phyloP scores from a whole-genome alignment of 768 basidiomycete species.

The Strobilomyces dryophilus region DNA sequence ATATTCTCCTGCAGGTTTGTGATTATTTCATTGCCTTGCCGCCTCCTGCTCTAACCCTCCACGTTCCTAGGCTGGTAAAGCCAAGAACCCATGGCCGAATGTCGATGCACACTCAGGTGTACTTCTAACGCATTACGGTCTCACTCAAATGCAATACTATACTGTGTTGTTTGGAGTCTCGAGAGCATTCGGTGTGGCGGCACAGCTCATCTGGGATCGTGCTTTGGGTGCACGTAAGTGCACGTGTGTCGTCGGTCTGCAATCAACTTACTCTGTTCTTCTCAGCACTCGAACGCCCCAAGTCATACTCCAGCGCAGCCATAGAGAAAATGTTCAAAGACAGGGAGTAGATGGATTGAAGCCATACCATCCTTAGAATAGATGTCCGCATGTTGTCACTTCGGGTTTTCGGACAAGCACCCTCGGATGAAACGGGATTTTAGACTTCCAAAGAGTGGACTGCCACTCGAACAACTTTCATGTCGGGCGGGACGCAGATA shows the following conservation, averaged over 20 bases:
- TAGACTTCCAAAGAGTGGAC: too few species aligned
- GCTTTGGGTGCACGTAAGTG: slow-evolving; percentile 84
- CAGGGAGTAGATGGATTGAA: slow-evolving; percentile 10
- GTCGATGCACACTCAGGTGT: slow-evolving; percentile 97
- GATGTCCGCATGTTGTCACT: too few species aligned
- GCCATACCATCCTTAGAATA: background rate
- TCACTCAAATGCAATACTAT: slow-evolving; percentile 92
- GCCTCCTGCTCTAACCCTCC: background rate
- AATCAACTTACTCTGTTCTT: background rate
- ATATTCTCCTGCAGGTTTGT: slow-evolving; percentile 77
- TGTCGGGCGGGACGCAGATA: background rate
- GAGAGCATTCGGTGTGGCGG: slow-evolving; percentile 87
- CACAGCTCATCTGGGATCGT: slow-evolving; percentile 91
- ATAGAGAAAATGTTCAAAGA: slow-evolving; percentile 76
- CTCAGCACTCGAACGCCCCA: slow-evolving; percentile 81
- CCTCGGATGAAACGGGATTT: too few species aligned
- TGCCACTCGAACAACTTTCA: background rate
- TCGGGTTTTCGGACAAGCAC: too few species aligned
- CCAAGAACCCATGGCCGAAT: slow-evolving; percentile 95
- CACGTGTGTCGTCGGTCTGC: background rate
- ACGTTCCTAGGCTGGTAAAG: slow-evolving; percentile 68
- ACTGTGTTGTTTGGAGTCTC: slow-evolving; percentile 97
- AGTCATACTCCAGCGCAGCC: slow-evolving; percentile 81
- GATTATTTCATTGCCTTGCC: background rate
- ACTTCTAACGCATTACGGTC: slow-evolving; percentile 79